Evolutionary conservation across 2,329 filamentous ascomycete species (phyloP).

Genomic region (Pyrenophora seminiperda): DNA sequence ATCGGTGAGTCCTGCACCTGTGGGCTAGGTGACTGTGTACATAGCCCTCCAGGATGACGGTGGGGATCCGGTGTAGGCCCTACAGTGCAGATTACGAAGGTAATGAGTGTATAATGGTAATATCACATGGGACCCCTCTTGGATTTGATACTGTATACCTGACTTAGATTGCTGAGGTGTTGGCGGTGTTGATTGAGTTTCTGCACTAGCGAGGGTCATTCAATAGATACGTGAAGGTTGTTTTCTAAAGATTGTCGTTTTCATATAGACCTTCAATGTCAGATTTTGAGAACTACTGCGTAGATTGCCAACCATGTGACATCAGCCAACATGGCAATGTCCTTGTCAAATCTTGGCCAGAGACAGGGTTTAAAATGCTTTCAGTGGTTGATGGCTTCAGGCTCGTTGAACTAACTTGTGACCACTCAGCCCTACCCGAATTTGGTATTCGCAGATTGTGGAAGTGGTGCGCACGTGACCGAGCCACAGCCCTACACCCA

Average conservation of each 20-base stretch:
- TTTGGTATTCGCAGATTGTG: neutral
- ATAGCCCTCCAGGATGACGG: too few species aligned
- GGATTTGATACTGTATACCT: neutral
- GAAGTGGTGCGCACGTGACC: slow-evolving; percentile 7
- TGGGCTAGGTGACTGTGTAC: neutral
- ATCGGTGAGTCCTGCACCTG: slow-evolving; percentile 13
- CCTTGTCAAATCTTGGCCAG: too few species aligned
- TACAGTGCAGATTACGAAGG: neutral
- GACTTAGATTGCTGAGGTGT: neutral
- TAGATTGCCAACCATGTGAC: too few species aligned
- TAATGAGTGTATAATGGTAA: neutral
- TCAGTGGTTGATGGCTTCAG: too few species aligned
- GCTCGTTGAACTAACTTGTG: too few species aligned
- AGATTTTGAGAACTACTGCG: too few species aligned
- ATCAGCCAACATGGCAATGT: too few species aligned
- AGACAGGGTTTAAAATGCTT: too few species aligned
- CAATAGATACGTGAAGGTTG: too few species aligned
- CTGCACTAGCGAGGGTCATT: too few species aligned
- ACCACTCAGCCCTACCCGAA: neutral
- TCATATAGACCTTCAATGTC: too few species aligned
- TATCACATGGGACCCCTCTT: slow-evolving; percentile 1
- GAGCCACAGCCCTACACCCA: neutral
- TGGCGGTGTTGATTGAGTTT: neutral
- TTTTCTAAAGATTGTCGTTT: too few species aligned
- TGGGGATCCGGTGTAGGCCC: slow-evolving; percentile 21